These are phyloP conservation scores for Rhodocollybia butyracea DNA, from an alignment of 768 basidiomycete species.

Conservation along the genomic window DNA sequence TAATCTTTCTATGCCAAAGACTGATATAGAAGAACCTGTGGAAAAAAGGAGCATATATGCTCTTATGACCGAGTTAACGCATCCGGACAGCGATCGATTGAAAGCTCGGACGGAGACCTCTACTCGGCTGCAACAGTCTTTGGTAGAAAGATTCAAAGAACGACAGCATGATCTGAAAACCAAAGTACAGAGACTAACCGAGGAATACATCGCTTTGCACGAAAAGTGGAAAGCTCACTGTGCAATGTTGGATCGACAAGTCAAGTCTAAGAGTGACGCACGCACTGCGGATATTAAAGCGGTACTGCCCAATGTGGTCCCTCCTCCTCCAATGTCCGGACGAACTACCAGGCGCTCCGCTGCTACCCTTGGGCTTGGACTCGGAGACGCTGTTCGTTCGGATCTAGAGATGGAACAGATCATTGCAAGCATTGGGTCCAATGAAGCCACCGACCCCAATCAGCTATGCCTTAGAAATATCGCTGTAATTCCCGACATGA, in stretches of 20 bases:
- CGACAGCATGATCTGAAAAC: conserved; percentile 46
- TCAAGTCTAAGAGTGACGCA: conserved; percentile 27
- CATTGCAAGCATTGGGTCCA: conserved; percentile 88
- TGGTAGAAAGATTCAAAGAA: conserved; percentile 52
- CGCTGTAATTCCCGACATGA: conserved; percentile 89
- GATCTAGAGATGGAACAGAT: conserved; percentile 98
- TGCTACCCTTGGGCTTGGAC: too few relatives aligned
- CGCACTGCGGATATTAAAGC: conserved; percentile 37
- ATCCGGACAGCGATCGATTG: conserved; percentile 23
- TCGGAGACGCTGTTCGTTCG: conserved; percentile 89
- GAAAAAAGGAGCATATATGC: conserved; percentile 34
- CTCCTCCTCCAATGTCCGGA: conserved; percentile 20
- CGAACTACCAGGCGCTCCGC: conserved; percentile 75
- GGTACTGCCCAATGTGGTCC: conserved; percentile 26
- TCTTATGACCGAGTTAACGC: conserved; percentile 46
- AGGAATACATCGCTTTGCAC: conserved; percentile 68
- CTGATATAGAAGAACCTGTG: conserved; percentile 18
- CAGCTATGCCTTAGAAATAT: conserved; percentile 83
- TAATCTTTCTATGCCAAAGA: conserved; percentile 45
- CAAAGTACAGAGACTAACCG: conserved; percentile 55
- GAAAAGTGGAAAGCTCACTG: conserved; percentile 75
- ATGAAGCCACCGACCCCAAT: conserved; percentile 90
- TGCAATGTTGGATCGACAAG: conserved; percentile 59
- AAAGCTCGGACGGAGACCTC: conserved; percentile 25
- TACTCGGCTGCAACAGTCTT: conserved; percentile 38